These are phyloP conservation scores for Benincasa hispida DNA, from an alignment of 306 rosid species.

Conservation along the genomic window DNA sequence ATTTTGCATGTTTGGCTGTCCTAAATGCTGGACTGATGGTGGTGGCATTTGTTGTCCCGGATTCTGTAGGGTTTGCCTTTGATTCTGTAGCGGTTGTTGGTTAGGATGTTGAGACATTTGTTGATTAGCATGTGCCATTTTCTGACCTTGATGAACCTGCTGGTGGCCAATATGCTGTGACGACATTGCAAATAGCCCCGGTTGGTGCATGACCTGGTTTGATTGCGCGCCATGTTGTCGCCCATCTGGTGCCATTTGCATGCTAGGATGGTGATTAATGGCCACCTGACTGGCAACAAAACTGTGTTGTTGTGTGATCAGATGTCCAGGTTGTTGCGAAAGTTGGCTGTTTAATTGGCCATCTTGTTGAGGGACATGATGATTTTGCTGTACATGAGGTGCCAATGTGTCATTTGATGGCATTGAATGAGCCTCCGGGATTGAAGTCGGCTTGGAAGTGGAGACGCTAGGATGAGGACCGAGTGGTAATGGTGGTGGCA, in stretches of 20 bases:
- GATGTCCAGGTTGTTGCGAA: slow-evolving; percentile 43
- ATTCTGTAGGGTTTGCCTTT: slow-evolving; percentile 32
- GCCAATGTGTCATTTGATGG: slow-evolving; percentile 21
- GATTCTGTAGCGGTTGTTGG: slow-evolving; percentile 27
- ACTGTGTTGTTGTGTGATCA: slow-evolving; percentile 34
- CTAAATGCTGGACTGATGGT: slow-evolving; percentile 25
- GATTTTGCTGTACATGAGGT: slow-evolving; percentile 48
- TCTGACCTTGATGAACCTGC: slow-evolving; percentile 20
- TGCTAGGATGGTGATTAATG: slow-evolving; percentile 32
- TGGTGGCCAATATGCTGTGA: background rate
- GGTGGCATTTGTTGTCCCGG: slow-evolving; percentile 45
- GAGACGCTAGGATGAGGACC: slow-evolving; percentile 33
- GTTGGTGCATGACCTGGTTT: slow-evolving; percentile 34
- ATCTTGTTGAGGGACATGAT: slow-evolving; percentile 36
- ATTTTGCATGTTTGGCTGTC: slow-evolving; percentile 48
- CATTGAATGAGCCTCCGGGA: slow-evolving; percentile 33
- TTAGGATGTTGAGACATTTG: slow-evolving; percentile 28
- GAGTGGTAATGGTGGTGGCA: slow-evolving; percentile 33
- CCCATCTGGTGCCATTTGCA: slow-evolving; percentile 37
- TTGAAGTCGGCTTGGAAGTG: slow-evolving; percentile 47
- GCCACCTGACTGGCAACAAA: slow-evolving; percentile 18
- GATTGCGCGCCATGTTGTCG: slow-evolving; percentile 38
- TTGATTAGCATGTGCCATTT: slow-evolving; percentile 42
- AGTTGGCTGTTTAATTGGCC: slow-evolving; percentile 38
- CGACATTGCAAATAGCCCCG: slow-evolving; percentile 13